phyloP scores from a whole-genome alignment of 2,329 filamentous ascomycete genomes.

The Fusarium heterosporum region DNA sequence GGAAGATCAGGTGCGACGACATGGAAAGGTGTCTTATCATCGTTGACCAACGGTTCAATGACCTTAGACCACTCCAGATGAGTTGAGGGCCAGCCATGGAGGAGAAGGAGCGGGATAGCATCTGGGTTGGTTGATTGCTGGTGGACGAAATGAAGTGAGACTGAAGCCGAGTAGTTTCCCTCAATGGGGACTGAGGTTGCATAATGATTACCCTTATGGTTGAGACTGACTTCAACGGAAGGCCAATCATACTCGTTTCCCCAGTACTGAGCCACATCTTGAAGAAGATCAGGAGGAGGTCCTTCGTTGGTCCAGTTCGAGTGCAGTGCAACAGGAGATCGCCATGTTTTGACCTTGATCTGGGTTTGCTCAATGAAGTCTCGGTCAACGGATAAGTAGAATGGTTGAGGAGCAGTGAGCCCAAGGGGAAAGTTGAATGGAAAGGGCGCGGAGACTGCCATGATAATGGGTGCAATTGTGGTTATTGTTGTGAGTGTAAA shows the following conservation, averaged over 20 bases:
- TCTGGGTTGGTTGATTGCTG: not conserved
- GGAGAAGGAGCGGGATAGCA: not conserved
- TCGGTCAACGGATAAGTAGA: not conserved
- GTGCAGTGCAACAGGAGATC: not conserved
- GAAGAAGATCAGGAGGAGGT: not conserved
- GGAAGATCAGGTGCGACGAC: constrained; percentile 60
- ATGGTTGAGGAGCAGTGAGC: not conserved
- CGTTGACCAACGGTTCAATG: not conserved
- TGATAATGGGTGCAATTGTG: not conserved
- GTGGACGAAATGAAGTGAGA: constrained; percentile 8
- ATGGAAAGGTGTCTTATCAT: constrained; percentile 52
- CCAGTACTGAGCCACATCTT: constrained; percentile 4
- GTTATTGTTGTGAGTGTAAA: not conserved
- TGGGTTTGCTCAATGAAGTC: constrained; percentile 1
- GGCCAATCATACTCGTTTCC: not conserved
- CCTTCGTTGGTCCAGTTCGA: constrained; percentile 9
- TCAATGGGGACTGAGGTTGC: not conserved
- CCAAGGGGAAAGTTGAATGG: not conserved
- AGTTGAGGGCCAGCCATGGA: constrained; percentile 1
- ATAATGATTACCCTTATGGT: not conserved
- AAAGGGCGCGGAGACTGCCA: not conserved
- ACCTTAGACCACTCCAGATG: constrained; percentile 12
- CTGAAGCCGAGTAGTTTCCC: not conserved
- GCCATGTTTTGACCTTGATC: not conserved
- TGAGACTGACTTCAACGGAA: not conserved